Conservation (phyloP, 768 basidiomycete genomes). For the Kwoniella sp. region DNA sequence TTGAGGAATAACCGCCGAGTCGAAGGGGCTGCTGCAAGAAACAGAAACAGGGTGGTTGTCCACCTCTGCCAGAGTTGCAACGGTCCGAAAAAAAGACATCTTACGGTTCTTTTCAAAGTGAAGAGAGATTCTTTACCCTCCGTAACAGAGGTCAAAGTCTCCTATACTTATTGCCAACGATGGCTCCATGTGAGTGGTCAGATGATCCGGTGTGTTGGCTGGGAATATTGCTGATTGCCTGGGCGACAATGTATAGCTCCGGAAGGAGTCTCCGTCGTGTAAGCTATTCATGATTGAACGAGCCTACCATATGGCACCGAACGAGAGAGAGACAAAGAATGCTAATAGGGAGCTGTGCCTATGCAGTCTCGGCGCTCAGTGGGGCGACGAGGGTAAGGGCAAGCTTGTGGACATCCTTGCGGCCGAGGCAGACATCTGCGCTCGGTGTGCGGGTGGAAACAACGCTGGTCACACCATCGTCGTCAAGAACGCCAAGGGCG, state of each 20-base stretch:
- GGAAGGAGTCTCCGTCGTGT: constrained; percentile 54
- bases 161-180: constrained; percentile 16
- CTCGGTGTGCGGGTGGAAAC: constrained; percentile 95
- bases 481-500: constrained; percentile 66
- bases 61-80: background rate
- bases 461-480: constrained; percentile 99
- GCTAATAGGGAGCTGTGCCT: background rate
- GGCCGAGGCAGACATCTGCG: constrained; percentile 85
- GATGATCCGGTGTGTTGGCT: background rate
- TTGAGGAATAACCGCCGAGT: constrained; percentile 1
- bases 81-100: background rate
- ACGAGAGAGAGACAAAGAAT: too few relatives aligned
- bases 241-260: constrained; percentile 39
- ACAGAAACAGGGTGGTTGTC: background rate
- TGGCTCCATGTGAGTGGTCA: constrained; percentile 22
- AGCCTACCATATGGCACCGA: background rate
- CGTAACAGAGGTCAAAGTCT: constrained; percentile 12
- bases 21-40: too few relatives aligned
- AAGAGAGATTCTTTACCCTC: background rate
- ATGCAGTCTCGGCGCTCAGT: constrained; percentile 57
- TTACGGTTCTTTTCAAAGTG: background rate
- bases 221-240: constrained; percentile 3
- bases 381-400: constrained; percentile 59
- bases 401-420: constrained; percentile 97
- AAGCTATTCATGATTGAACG: constrained; percentile 10